These are phyloP conservation scores for Stylonectria norvegica DNA, from an alignment of 2,329 filamentous ascomycete genomes.

Conservation along the genomic window DNA sequence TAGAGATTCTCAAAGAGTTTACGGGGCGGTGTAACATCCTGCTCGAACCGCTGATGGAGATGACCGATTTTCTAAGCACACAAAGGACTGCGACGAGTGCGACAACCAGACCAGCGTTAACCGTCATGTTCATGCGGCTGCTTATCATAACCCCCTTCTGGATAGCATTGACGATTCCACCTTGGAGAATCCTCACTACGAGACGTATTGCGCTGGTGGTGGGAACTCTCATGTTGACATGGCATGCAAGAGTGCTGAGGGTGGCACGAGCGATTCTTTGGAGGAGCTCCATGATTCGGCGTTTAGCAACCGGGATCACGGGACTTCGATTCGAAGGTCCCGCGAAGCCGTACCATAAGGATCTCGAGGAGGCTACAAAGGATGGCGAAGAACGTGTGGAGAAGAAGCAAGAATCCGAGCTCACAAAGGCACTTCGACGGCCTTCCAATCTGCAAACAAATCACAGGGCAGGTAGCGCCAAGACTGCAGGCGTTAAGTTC, in stretches of 20 bases:
- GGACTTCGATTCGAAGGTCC: conserved; percentile 69
- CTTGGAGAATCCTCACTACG: conserved; percentile 80
- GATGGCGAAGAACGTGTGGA: conserved; percentile 15
- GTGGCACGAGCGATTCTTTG: conserved; percentile 86
- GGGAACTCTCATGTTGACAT: conserved; percentile 85
- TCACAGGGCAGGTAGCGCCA: conserved; percentile 38
- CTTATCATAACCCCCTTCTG: conserved; percentile 85
- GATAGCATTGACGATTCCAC: conserved; percentile 77
- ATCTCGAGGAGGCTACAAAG: conserved; percentile 23
- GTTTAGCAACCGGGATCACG: conserved; percentile 68
- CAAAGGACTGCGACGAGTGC: conserved; percentile 87
- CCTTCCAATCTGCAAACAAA: conserved; percentile 27
- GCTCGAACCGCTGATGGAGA: conserved; percentile 78
- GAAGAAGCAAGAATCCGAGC: conserved; percentile 38
- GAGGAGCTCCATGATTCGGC: conserved; percentile 75
- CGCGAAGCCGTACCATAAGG: conserved; percentile 31
- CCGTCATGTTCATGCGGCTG: conserved; percentile 83
- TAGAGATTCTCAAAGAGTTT: conserved; percentile 87
- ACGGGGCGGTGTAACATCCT: conserved; percentile 90
- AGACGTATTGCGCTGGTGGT: conserved; percentile 77
- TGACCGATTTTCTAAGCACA: conserved; percentile 91
- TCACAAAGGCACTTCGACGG: conserved; percentile 41
- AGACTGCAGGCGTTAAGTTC: conserved; percentile 81
- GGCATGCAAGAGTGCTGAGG: conserved; percentile 84
- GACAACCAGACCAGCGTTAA: conserved; percentile 85